phyloP scores from a whole-genome alignment of 1,139 yeast genomes.

The Blastobotrys petasosporus region DNA sequence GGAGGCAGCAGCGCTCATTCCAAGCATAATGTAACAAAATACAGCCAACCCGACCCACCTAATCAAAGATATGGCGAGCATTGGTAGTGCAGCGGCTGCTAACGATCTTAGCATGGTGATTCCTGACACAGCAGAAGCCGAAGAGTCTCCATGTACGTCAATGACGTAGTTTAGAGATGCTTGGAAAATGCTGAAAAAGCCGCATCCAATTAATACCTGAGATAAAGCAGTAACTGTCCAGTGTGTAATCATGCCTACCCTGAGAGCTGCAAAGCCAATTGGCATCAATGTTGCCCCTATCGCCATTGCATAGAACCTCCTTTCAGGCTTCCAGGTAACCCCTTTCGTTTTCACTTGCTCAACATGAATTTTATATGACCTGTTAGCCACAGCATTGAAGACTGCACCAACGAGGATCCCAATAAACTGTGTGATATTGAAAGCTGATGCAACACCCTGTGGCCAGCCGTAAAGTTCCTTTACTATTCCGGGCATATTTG shows the following conservation, averaged over 20 bases:
- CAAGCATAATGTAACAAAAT: slow-evolving; percentile 12
- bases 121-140: slow-evolving; percentile 20
- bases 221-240: slow-evolving; percentile 13
- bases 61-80: slow-evolving; percentile 13
- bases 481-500: slow-evolving; percentile 14
- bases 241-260: slow-evolving; percentile 8
- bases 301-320: slow-evolving; percentile 15
- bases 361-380: slow-evolving; percentile 10
- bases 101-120: slow-evolving; percentile 16
- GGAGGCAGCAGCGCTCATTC: slow-evolving; percentile 2
- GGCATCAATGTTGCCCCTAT: slow-evolving; percentile 16
- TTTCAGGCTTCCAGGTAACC: slow-evolving; percentile 16
- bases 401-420: slow-evolving; percentile 16
- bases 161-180: slow-evolving; percentile 18
- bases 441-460: slow-evolving; percentile 10
- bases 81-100: slow-evolving; percentile 16
- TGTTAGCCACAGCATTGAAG: slow-evolving; percentile 11
- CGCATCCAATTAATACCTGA: slow-evolving; percentile 15
- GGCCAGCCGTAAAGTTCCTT: slow-evolving; percentile 15
- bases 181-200: slow-evolving; percentile 19
- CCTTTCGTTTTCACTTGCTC: slow-evolving; percentile 8
- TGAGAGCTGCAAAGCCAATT: slow-evolving; percentile 14
- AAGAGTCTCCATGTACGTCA: slow-evolving; percentile 18
- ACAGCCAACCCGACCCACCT: slow-evolving; percentile 9
- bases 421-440: slow-evolving; percentile 15